Conservation (phyloP, 345 rosid species). For the Carallia pectinifolia region DNA sequence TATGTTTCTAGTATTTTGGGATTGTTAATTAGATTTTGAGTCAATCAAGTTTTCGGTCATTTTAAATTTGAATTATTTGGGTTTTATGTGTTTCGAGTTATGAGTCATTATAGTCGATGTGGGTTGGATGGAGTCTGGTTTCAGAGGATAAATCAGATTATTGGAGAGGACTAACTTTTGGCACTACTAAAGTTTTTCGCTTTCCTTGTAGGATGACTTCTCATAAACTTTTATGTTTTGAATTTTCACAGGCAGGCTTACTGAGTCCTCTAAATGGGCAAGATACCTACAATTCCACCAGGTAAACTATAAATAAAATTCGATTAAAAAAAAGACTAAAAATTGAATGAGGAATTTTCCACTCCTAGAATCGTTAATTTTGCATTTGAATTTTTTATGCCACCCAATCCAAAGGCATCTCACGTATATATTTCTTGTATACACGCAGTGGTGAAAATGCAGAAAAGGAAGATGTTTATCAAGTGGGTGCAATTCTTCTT, state of each 20-base stretch:
- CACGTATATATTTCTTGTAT: neutral
- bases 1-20: too few relatives aligned
- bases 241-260: conserved; percentile 46
- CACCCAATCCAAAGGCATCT: neutral
- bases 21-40: too few relatives aligned
- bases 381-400: neutral
- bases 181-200: too few relatives aligned
- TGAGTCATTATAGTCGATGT: too few relatives aligned
- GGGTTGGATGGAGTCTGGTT: too few relatives aligned
- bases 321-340: neutral
- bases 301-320: neutral
- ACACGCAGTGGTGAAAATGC: conserved; percentile 42
- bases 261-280: conserved; percentile 41
- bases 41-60: too few relatives aligned
- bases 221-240: neutral
- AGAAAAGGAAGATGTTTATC: conserved; percentile 87
- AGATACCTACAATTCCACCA: conserved; percentile 7
- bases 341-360: neutral
- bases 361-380: neutral
- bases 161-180: too few relatives aligned
- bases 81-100: too few relatives aligned
- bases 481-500: conserved; percentile 67
- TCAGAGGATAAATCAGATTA: too few relatives aligned
- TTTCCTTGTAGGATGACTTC: neutral
- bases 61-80: too few relatives aligned